Percentiles rank a stretch among this genome's conserved stretches.
Conservation (phyloP, 1,284 basidiomycete genomes). For the Trichosporon faecale region DNA sequence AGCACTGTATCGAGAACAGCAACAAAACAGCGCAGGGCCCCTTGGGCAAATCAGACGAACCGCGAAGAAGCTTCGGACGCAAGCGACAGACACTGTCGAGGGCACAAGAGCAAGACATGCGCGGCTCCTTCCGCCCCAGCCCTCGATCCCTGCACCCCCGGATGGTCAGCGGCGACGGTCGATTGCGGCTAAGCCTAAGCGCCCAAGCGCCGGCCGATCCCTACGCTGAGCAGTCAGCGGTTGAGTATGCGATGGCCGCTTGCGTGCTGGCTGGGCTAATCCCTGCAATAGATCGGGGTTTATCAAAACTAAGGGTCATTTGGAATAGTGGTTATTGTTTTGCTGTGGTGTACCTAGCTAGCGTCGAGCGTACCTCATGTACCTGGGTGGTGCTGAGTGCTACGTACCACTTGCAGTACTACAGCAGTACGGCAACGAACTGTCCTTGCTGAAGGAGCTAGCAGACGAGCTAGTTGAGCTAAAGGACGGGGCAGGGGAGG, state of each 20-base stretch:
- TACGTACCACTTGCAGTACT: neutral
- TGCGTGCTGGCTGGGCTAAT: neutral
- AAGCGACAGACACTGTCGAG: neutral
- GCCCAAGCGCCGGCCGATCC: neutral
- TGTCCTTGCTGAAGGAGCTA: neutral
- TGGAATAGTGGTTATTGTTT: neutral
- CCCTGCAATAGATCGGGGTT: neutral
- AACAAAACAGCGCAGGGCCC: neutral
- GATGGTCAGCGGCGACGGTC: neutral
- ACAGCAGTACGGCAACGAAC: no score
- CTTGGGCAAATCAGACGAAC: neutral
- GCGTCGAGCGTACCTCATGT: slow-evolving; percentile 1
- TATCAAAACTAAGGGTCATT: neutral
- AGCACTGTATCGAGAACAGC: neutral
- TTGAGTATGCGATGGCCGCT: neutral
- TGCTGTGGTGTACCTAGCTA: neutral
- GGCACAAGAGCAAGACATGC: neutral
- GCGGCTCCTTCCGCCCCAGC: neutral
- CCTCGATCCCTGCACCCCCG: neutral
- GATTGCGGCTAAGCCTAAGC: neutral
- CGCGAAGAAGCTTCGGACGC: neutral
- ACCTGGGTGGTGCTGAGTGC: no score
- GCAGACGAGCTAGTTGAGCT: neutral
- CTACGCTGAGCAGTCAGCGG: neutral
- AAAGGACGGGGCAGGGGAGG: neutral